These are phyloP conservation scores for Paraphysoderma sedebokerense DNA, from an alignment of 371 early-diverging fungal genomes.

Conservation along the genomic window DNA sequence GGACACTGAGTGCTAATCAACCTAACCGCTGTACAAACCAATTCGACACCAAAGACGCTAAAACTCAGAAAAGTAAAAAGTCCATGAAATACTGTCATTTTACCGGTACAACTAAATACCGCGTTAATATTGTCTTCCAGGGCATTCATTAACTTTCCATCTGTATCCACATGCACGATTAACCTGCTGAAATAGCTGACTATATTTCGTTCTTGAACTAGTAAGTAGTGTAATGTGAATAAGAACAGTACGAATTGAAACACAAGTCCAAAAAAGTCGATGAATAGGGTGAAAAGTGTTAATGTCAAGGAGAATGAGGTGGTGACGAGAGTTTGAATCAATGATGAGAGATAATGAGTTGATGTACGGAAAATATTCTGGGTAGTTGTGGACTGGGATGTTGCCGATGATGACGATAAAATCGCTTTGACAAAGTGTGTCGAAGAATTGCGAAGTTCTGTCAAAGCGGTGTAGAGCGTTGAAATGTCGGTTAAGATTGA, in stretches of 20 bases:
- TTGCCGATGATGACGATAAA: background rate
- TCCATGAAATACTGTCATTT: conserved; percentile 1
- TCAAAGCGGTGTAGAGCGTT: background rate
- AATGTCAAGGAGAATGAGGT: background rate
- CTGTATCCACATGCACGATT: conserved; percentile 1
- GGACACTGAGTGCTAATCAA: no score
- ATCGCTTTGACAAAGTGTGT: background rate
- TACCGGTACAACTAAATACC: background rate
- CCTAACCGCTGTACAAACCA: background rate
- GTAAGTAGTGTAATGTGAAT: conserved; percentile 1
- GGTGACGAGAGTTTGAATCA: background rate
- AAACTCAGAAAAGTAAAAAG: conserved; percentile 2
- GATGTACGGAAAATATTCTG: no score
- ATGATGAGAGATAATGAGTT: background rate
- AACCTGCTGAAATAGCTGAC: background rate
- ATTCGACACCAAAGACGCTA: background rate
- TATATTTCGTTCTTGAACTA: conserved; percentile 1
- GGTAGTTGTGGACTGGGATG: no score
- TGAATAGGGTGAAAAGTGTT: no score
- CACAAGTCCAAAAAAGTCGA: conserved; percentile 1
- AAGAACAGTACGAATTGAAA: conserved; percentile 2
- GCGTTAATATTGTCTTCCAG: conserved; percentile 1
- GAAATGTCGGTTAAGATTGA: background rate
- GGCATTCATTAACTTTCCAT: background rate
- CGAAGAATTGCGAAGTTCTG: background rate